Percentiles rank a stretch among this genome's conserved stretches.
phyloP scores from a whole-genome alignment of 2,329 filamentous ascomycete genomes.

The Neoscytalidium dimidiatum region DNA sequence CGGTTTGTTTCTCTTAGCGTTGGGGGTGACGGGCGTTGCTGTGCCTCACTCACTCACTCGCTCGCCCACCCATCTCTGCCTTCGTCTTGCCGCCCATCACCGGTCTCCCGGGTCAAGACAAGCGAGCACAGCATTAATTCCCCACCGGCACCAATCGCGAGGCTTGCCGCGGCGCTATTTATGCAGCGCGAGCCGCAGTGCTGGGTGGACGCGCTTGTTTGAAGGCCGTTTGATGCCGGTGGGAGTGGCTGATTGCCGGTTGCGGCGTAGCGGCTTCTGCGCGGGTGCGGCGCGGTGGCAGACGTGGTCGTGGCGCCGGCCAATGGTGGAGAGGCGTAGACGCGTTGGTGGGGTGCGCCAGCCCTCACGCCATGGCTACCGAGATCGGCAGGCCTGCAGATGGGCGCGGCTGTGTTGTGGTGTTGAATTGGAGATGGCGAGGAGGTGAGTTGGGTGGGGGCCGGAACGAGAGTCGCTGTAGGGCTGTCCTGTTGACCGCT shows the following conservation, averaged over 20 bases:
- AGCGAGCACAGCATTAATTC: not conserved
- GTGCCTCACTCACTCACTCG: not conserved
- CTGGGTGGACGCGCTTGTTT: slow-evolving; percentile 1
- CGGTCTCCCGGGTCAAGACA: not conserved
- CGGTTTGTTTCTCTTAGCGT: not conserved
- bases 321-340: not conserved
- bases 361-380: not conserved
- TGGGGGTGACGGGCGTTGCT: not conserved
- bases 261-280: not conserved
- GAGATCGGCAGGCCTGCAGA: not conserved
- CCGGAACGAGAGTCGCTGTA: not conserved
- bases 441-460: not conserved
- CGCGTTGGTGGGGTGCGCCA: not conserved
- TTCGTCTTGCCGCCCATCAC: not conserved
- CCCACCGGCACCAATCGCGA: not conserved
- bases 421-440: too few species aligned
- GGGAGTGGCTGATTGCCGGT: not conserved
- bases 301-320: not conserved
- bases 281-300: not conserved
- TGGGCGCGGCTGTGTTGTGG: not conserved
- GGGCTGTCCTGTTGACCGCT: not conserved
- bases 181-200: not conserved
- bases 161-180: not conserved
- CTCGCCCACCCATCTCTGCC: too few species aligned
- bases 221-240: not conserved